Evolutionary conservation across 495 filamentous ascomycete species (phyloP), one percentile per base, ranked within the genome.

Genomic region (Xylaria nigripes): DNA sequence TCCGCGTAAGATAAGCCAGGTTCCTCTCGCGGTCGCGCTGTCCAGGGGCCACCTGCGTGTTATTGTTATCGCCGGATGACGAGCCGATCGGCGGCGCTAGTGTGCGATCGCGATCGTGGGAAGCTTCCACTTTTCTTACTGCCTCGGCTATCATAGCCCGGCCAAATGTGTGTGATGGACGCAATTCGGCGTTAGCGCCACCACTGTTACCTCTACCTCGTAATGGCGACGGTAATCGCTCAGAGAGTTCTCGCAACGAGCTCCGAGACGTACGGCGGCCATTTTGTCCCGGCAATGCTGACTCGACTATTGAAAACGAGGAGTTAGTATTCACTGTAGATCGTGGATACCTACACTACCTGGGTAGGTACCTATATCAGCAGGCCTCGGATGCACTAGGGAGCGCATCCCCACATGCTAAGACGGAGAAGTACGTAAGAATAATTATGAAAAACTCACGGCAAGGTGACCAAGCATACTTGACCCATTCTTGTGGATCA

Each of bases 401-500:
- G 8, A 19, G 50, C 5, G 41, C 12, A 30, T 42, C 7, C 9
- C 12, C 3, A 24, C 22, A 9, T 40, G 49, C 15, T 21, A 25
- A n/a, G 1, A 15, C 5, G 8, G 10, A 36, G 10, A 8, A 21
- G 27, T 25, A 45, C 6, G 0, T 6, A 8, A 30, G 6, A 47
- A 45, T 34, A 15, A 16, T 0, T 27, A 18, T 3, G 15, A 30
- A 29, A 18, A 13, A 21, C 53, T 27, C 50, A 55, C 53, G 45
- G 66, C 86, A 91, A 0, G 92, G 92, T 0, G 86, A 92, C 27
- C 86, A 78, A 24, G 82, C 77, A 64, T 91, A 81, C 52, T 89
- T 81, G 43, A 86, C 78, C 92, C 92, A 98, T 44, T 82, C 78
- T 3, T 89, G 70, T 1, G 80, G 69, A 58, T 89, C 75, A 72